These are phyloP conservation scores for Obelidium mucronatum DNA, from an alignment of 192 early-diverging fungal species.

Conservation along the genomic window DNA sequence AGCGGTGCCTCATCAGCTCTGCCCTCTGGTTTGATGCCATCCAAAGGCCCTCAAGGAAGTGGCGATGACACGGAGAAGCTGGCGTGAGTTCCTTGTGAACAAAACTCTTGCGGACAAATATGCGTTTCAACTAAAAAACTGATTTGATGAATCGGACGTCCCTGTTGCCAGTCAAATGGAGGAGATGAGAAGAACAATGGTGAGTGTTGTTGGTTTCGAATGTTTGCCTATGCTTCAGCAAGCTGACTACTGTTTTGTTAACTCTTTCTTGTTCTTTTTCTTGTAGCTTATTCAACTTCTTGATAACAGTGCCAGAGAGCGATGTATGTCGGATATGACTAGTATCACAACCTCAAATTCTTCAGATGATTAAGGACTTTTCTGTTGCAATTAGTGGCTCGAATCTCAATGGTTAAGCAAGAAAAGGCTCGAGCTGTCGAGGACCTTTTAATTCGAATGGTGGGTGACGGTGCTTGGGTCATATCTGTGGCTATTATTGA, in stretches of 20 bases:
- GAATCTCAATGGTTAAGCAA: conserved; percentile 89
- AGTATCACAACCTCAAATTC: too few species aligned
- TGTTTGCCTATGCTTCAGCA: too few species aligned
- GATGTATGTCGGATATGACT: conserved; percentile 54
- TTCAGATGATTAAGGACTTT: too few species aligned
- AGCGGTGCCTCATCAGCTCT: conserved; percentile 30
- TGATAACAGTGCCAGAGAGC: conserved; percentile 79
- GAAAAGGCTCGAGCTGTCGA: conserved; percentile 90
- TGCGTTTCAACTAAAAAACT: too few species aligned
- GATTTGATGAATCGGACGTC: too few species aligned
- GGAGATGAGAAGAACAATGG: conserved; percentile 83
- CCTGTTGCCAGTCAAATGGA: conserved; percentile 73
- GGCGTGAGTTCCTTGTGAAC: conserved; percentile 49
- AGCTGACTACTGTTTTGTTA: not conserved
- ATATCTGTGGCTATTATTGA: not conserved
- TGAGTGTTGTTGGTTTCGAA: conserved; percentile 44
- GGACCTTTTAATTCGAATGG: conserved; percentile 90
- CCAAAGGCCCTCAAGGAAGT: conserved; percentile 46
- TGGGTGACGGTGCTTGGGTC: too few species aligned
- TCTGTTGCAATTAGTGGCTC: conserved; percentile 81
- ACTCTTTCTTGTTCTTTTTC: not conserved
- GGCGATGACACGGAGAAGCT: conserved; percentile 77
- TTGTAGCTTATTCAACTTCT: conserved; percentile 81
- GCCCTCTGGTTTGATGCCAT: conserved; percentile 52
- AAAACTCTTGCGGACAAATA: too few species aligned